Conservation (phyloP, 345 rosid genomes). For the Rhodomyrtus tomentosa region DNA sequence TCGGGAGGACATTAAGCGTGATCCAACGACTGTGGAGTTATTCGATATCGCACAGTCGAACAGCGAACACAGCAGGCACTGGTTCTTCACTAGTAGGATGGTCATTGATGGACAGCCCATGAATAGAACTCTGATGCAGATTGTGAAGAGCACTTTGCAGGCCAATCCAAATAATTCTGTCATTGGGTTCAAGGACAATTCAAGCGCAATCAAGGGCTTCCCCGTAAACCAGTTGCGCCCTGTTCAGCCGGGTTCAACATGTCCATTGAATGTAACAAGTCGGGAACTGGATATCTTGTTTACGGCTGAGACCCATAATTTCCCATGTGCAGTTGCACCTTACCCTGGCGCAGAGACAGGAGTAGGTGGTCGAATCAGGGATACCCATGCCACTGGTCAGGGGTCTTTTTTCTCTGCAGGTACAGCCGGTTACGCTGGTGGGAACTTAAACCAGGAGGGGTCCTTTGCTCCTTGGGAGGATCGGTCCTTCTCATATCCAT, state of each 20-base stretch:
- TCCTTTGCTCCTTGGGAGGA: slow-evolving; percentile 94
- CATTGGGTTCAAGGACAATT: slow-evolving; percentile 88
- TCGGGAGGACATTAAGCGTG: slow-evolving; percentile 58
- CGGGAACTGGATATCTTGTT: slow-evolving; percentile 72
- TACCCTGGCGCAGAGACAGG: slow-evolving; percentile 99
- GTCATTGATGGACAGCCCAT: slow-evolving; percentile 76
- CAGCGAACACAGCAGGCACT: slow-evolving; percentile 90
- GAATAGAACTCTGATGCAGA: slow-evolving; percentile 81
- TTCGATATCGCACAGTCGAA: slow-evolving; percentile 95
- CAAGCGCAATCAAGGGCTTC: slow-evolving; percentile 91
- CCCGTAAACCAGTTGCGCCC: slow-evolving; percentile 61
- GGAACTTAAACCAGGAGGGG: slow-evolving; percentile 72
- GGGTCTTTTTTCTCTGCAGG: slow-evolving; percentile 86
- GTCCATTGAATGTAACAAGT: slow-evolving; percentile 33
- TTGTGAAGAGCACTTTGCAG: slow-evolving; percentile 85
- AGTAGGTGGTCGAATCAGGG: slow-evolving; percentile 94
- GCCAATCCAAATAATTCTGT: slow-evolving; percentile 78
- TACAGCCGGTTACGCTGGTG: slow-evolving; percentile 86
- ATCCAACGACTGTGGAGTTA: slow-evolving; percentile 84
- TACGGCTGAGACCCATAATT: slow-evolving; percentile 95
- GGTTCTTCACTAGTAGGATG: slow-evolving; percentile 92
- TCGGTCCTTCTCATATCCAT: slow-evolving; percentile 57
- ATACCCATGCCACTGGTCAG: slow-evolving; percentile 95
- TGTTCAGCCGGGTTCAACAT: slow-evolving; percentile 50
- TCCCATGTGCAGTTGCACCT: slow-evolving; percentile 98